Conservation (phyloP, 2,329 filamentous ascomycete species). For the Exserohilum turcica region DNA sequence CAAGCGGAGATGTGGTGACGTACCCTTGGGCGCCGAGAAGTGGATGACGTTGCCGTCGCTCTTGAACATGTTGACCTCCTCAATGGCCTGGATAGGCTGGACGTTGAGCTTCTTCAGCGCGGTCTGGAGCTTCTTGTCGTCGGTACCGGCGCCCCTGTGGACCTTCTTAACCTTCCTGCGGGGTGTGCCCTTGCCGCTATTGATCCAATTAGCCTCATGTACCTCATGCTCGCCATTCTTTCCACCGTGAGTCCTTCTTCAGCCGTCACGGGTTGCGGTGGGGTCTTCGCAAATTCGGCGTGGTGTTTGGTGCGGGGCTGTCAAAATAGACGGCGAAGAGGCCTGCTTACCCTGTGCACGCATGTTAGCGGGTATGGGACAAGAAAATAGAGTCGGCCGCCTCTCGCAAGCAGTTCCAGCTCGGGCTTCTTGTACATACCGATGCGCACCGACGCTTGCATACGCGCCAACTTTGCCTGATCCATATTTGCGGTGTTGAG, state of each 20-base stretch:
- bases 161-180: conserved; percentile 98
- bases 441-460: conserved; percentile 53
- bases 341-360: conserved; percentile 41
- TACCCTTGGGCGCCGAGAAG: conserved; percentile 97
- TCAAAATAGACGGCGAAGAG: conserved; percentile 22
- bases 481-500: conserved; percentile 51
- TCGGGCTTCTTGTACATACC: conserved; percentile 40
- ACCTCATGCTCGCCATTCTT: background rate
- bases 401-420: background rate
- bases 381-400: conserved; percentile 14
- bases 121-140: conserved; percentile 99
- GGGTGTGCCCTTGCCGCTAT: conserved; percentile 94
- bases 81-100: conserved; percentile 98
- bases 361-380: conserved; percentile 27
- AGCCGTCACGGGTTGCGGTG: conserved; percentile 1
- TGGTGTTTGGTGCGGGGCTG: conserved; percentile 23
- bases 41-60: conserved; percentile 99
- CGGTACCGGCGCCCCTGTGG: conserved; percentile 86
- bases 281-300: conserved; percentile 8
- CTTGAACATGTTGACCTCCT: conserved; percentile 99
- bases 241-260: background rate
- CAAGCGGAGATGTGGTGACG: conserved; percentile 35
- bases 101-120: conserved; percentile 99
- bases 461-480: conserved; percentile 53
- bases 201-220: conserved; percentile 33